Conservation (phyloP, 257 asterid species). For the Fraxinus americana region DNA sequence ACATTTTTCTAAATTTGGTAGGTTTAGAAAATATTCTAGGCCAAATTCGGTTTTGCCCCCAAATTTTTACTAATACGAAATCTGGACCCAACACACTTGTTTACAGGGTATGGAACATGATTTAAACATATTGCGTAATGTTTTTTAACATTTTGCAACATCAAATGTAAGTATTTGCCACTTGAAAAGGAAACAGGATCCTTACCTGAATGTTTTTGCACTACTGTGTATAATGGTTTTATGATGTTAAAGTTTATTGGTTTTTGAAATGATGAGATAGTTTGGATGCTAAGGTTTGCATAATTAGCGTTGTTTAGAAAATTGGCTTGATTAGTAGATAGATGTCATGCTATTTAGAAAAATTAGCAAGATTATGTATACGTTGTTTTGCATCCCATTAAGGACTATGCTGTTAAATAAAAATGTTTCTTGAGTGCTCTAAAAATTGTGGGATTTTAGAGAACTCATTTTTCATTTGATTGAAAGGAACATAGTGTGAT, state of each 20-base stretch:
- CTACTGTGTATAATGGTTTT: background rate
- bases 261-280: background rate
- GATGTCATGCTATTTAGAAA: background rate
- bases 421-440: background rate
- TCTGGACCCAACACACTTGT: too few species aligned
- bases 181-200: background rate
- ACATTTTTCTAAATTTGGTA: too few species aligned
- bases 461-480: background rate
- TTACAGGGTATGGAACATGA: too few species aligned
- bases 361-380: background rate
- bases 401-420: background rate
- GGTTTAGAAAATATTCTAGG: too few species aligned
- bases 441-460: background rate
- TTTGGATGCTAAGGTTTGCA: background rate
- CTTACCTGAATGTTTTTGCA: background rate
- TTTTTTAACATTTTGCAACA: background rate
- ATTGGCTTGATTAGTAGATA: background rate
- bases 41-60: too few species aligned
- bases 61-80: too few species aligned
- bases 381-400: background rate
- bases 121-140: too few species aligned
- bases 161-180: background rate
- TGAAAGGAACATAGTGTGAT: background rate
- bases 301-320: background rate
- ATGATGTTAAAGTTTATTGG: too few species aligned